Evolutionary conservation across 257 asterid species (phyloP).

Genomic region (Verbena officinalis): DNA sequence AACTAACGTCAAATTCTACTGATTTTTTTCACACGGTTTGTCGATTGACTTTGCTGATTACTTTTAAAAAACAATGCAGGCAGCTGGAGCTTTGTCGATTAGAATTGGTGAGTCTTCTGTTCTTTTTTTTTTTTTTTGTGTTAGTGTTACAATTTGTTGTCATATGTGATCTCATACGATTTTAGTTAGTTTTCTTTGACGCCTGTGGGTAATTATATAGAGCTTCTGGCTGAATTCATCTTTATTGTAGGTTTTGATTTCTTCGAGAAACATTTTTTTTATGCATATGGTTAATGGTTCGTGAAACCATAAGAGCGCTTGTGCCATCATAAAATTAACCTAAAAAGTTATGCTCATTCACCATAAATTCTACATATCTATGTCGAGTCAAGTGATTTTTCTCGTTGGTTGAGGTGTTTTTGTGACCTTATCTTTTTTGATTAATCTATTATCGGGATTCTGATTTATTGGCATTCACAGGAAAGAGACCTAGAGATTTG

Average conservation of each 20-base stretch:
- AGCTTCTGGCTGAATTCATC: neutral
- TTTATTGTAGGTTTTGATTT: neutral
- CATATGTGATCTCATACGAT: neutral
- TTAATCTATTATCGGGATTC: slow-evolving; percentile 1
- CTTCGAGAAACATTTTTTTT: neutral
- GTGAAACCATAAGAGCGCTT: neutral
- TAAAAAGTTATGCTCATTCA: slow-evolving; percentile 1
- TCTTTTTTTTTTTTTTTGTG: no score
- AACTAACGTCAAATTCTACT: neutral
- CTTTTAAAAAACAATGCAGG: slow-evolving; percentile 56
- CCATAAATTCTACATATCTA: neutral
- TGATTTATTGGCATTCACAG: slow-evolving; percentile 42
- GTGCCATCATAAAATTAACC: neutral
- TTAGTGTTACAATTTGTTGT: neutral
- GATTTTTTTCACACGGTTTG: neutral
- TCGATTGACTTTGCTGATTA: slow-evolving; percentile 19
- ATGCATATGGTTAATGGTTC: neutral
- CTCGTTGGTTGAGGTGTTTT: neutral
- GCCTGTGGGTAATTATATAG: neutral
- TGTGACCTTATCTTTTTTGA: neutral
- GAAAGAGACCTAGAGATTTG: slow-evolving; percentile 96
- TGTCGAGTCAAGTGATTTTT: neutral
- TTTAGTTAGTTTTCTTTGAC: neutral
- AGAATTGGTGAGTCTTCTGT: slow-evolving; percentile 74
- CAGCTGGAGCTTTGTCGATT: slow-evolving; percentile 96